These are phyloP conservation scores for Biscogniauxia mediterranea DNA, from an alignment of 2,329 filamentous ascomycete species.

Conservation along the genomic window DNA sequence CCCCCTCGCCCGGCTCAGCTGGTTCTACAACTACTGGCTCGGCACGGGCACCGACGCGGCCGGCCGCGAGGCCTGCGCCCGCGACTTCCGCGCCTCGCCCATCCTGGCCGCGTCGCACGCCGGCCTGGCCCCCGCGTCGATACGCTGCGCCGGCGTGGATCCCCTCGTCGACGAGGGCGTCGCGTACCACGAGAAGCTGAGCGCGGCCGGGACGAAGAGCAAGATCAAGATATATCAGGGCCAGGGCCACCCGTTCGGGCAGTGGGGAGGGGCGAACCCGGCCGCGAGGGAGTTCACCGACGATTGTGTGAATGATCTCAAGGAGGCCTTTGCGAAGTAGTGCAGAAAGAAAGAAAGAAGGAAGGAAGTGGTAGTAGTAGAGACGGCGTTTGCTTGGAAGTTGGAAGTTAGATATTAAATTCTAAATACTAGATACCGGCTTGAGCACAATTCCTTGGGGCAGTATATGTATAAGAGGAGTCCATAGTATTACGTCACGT, in stretches of 20 bases:
- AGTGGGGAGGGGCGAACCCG: constrained; percentile 35
- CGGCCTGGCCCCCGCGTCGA: constrained; percentile 33
- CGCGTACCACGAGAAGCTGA: constrained; percentile 33
- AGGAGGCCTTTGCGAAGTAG: constrained; percentile 19
- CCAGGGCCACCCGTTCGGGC: constrained; percentile 35
- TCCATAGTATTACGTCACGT: no score
- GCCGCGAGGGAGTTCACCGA: constrained; percentile 32
- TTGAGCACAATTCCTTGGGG: no score
- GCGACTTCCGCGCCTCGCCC: constrained; percentile 34
- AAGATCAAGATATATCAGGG: constrained; percentile 36
- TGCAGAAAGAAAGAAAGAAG: not conserved
- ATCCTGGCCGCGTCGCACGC: constrained; percentile 34
- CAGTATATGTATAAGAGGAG: no score
- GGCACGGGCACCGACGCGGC: constrained; percentile 27
- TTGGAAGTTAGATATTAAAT: not conserved
- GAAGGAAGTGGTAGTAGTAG: not conserved
- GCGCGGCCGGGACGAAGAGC: constrained; percentile 31
- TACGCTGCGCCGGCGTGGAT: constrained; percentile 35
- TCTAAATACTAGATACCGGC: not conserved
- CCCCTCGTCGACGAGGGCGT: constrained; percentile 33
- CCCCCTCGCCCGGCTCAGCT: constrained; percentile 34
- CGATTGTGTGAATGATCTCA: constrained; percentile 33
- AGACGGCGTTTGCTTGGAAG: no score
- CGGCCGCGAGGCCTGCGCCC: constrained; percentile 25
- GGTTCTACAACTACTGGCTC: constrained; percentile 39